A percentile compares a stretch with the other conserved stretches of the same genome.
Conservation (phyloP, 495 filamentous ascomycete genomes). For the Penicillium nucicola region DNA sequence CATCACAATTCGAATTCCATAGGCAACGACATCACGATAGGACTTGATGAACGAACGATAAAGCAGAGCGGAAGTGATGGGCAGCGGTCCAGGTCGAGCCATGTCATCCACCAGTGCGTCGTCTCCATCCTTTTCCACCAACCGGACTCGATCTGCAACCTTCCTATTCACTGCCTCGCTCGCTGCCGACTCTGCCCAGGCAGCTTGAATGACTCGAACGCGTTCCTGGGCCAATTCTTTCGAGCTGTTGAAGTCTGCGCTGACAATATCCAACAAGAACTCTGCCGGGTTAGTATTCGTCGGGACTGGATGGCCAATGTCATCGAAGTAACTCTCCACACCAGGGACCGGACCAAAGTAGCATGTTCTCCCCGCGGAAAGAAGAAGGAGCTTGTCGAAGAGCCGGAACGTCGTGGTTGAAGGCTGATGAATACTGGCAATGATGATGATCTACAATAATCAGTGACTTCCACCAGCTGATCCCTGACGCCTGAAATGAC, state of each 20-base stretch:
- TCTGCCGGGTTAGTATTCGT: conserved; percentile 73
- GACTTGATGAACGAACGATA: conserved; percentile 75
- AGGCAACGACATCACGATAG: conserved; percentile 77
- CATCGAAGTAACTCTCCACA: conserved; percentile 56
- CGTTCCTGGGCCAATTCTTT: conserved; percentile 32
- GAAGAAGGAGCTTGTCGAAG: conserved; percentile 73
- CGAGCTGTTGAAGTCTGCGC: conserved; percentile 63
- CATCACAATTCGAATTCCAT: conserved; percentile 80
- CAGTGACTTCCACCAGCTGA: background rate
- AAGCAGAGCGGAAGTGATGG: conserved; percentile 52
- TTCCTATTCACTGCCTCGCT: conserved; percentile 1
- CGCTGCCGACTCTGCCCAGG: conserved; percentile 28
- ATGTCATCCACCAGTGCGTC: conserved; percentile 16
- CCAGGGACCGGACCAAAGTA: conserved; percentile 61
- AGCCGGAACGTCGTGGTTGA: conserved; percentile 71
- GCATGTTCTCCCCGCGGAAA: conserved; percentile 64
- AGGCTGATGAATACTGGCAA: conserved; percentile 80
- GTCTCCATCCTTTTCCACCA: conserved; percentile 13
- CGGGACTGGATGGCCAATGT: conserved; percentile 57
- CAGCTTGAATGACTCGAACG: conserved; percentile 26
- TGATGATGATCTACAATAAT: conserved; percentile 56
- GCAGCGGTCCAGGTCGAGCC: conserved; percentile 17
- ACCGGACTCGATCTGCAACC: conserved; percentile 8
- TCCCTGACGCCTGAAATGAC: conserved; percentile 2
- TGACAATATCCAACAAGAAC: conserved; percentile 70